These are phyloP conservation scores for Nicotiana knightiana DNA, from an alignment of 257 asterid species.

Conservation along the genomic window DNA sequence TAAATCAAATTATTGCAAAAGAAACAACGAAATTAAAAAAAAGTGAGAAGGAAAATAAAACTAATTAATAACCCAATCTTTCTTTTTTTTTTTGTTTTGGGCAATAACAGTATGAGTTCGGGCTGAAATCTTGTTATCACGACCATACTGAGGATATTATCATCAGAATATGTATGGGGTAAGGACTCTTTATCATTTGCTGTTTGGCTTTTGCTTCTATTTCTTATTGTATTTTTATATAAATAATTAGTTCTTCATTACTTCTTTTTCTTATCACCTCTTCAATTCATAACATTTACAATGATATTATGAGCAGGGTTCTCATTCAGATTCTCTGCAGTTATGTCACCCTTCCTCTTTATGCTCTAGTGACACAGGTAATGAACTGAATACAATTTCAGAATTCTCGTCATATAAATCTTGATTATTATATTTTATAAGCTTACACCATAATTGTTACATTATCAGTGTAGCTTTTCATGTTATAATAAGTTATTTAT, in stretches of 20 bases:
- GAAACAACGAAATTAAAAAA: not conserved
- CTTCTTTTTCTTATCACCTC: not conserved
- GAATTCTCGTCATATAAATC: not conserved
- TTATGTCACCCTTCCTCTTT: constrained; percentile 87
- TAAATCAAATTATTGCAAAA: not conserved
- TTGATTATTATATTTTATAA: not conserved
- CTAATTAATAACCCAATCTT: not conserved
- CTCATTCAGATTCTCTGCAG: constrained; percentile 78
- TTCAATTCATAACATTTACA: not conserved
- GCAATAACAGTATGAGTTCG: constrained; percentile 58
- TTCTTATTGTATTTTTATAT: too few relatives aligned
- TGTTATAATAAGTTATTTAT: too few relatives aligned
- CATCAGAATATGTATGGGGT: constrained; percentile 88
- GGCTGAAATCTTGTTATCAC: constrained; percentile 76
- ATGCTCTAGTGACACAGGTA: constrained; percentile 98
- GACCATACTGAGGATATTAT: constrained; percentile 65
- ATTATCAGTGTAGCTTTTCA: too few relatives aligned
- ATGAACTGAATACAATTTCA: not conserved
- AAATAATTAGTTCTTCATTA: too few relatives aligned
- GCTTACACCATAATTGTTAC: too few relatives aligned
- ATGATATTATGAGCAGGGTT: constrained; percentile 32
- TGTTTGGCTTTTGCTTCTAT: not conserved
- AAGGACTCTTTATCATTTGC: constrained; percentile 4
- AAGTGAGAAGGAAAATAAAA: not conserved
- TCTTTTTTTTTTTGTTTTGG: not conserved